Evolutionary conservation across 1,284 basidiomycete species (phyloP), one percentile per base, ranked within the genome.

Genomic region (Microstroma glucosiphilum): DNA sequence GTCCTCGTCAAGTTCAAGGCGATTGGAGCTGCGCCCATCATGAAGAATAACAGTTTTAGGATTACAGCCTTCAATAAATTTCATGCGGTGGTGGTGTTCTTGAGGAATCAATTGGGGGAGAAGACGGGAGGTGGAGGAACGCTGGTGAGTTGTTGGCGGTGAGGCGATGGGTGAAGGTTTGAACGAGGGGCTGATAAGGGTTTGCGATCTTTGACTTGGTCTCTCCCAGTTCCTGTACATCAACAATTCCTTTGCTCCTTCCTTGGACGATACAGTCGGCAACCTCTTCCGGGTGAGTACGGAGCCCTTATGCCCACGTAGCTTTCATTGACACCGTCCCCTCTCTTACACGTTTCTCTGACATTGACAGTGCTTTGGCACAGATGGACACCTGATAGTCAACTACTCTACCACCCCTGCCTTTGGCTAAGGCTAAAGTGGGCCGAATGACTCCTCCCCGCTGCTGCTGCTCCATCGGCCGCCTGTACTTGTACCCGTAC

Each of bases 1-100:
- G 93, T 97, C 60, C 89, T 97, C 62, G 92, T 98, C 9, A 87
- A 92, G 46, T 98, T 97, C 86, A 96, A 96, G 79, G 92, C 93
- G 0, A 91, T 96, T n/a, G 94, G 94, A 51, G 93, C 93, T 70
- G 93, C 93, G 0, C 94, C 94, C 0, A 93, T 97, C 73, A 96
- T 97, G 92, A 94, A 94, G 82, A 76, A 71, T 46, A 96, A 96
- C 82, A 90, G 94, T 78, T 96, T 92, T 86, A 94, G 94, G 83
- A 94, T 97, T 71, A 93, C 92, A 0, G 90, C 92, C 4, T 89
- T 89, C 56, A 94, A 96, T 80, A 85, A 89, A 60, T 98, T 97
- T 77, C 92, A 96, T 78, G 90, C 92, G 0, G 94, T 97, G 60
- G 93, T 96, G 57, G 88, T 91, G 71, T 97, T 97, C 78, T 78